phyloP scores from a whole-genome alignment of 768 basidiomycete species.

The Trichaptum fuscoviolaceum region DNA sequence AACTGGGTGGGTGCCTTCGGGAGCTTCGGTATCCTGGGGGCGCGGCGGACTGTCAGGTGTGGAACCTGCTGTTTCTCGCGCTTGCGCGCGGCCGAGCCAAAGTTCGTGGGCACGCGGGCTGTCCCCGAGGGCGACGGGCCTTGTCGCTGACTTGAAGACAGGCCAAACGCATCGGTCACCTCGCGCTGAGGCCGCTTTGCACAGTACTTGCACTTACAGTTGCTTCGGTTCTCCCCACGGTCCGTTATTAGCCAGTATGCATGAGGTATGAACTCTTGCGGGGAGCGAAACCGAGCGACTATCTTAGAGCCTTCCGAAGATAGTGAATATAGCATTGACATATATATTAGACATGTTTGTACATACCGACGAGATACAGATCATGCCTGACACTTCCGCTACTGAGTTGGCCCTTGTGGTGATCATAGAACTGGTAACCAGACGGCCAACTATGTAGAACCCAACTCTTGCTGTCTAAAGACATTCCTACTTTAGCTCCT shows the following conservation, averaged over 20 bases:
- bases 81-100: conserved; percentile 12
- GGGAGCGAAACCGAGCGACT: conserved; percentile 62
- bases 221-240: conserved; percentile 35
- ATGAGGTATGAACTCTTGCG: conserved; percentile 84
- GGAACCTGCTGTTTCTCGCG: conserved; percentile 22
- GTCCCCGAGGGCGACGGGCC: conserved; percentile 10
- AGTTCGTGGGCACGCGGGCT: conserved; percentile 8
- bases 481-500: conserved; percentile 6
- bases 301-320: conserved; percentile 32
- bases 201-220: conserved; percentile 78
- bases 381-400: conserved; percentile 54
- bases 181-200: conserved; percentile 61
- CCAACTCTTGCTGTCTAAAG: conserved; percentile 47
- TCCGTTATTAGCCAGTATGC: conserved; percentile 73
- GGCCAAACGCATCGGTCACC: conserved; percentile 57
- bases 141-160: conserved; percentile 26
- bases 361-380: conserved; percentile 69
- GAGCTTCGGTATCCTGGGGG: conserved; percentile 29
- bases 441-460: conserved; percentile 60
- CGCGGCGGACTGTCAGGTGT: conserved; percentile 36
- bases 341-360: background rate
- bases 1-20: conserved; percentile 37
- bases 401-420: conserved; percentile 56
- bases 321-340: background rate
- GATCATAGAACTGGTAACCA: conserved; percentile 69